Base-by-base conservation (phyloP, 495 filamentous ascomycete genomes). In the Talaromyces thailandensis region DNA sequence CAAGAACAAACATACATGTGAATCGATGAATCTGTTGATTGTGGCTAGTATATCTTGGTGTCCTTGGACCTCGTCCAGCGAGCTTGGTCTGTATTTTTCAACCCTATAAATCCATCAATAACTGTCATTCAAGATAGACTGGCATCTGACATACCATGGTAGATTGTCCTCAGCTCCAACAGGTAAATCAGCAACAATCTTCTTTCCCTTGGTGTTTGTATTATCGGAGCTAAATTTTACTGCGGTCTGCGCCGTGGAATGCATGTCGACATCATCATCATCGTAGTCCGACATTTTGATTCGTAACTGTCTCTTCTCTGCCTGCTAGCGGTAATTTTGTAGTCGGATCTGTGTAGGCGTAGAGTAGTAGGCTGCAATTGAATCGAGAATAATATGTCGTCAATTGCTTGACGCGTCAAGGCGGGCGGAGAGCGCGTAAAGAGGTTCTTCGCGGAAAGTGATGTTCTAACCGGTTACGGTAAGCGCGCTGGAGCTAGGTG, bases 31-130 rank as follows among this genome's bases (percentile, higher is more conserved):
- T 70, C 89, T 90, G 77, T 96, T 96, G 78, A 98, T 96, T 6
- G 94, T 98, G 1, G 91, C 86, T 53, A 98, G 82, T 68, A 98
- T 97, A 74, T 98, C 94, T 71, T 97, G 89, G 70, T 99, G 94
- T n/a, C 94, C 94, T 4, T 91, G 93, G 57, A 99, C 94, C 75
- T 99, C 94, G 55, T 86, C 83, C 23, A 99, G 82, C 3, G 90
- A 89, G 62, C 86, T 85, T 16, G 94, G 94, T 52, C 94, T 85
- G 73, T 97, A 99, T 73, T 99, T 99, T 70, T 99, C 94, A n/a
- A 99, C 92, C 93, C 93, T 97, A 60, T 5, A 35, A n/a, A 1
- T 53, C 21, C 65, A 58, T 55, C 50, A 57, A 23, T 55, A 28
- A 14, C 11, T 6, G 0, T 24, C n/a, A 7, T 21, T 37, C 3